Conservation (phyloP, 177 flowering plant genomes). For the Vitis hybrid region DNA sequence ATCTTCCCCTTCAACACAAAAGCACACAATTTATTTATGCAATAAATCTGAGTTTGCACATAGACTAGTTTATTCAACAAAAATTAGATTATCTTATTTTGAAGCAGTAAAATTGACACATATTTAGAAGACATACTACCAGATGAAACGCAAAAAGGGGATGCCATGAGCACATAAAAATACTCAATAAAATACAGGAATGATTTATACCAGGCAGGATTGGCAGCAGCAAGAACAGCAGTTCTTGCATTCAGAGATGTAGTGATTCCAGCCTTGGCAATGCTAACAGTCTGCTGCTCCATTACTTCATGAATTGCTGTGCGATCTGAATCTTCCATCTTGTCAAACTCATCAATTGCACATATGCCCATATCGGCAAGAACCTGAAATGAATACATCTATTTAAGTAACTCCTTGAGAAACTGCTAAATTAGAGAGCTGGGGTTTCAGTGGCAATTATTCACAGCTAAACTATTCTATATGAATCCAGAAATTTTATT, state of each 20-base stretch:
- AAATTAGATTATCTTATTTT: not conserved
- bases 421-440: not conserved
- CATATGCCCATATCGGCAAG: slow-evolving; percentile 99
- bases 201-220: slow-evolving; percentile 87
- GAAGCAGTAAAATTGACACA: not conserved
- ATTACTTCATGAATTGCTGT: slow-evolving; percentile 98
- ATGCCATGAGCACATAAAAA: not conserved
- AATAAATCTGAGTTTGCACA: not conserved
- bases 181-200: not conserved
- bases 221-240: slow-evolving; percentile 98
- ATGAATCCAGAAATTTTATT: no score
- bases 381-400: slow-evolving; percentile 50
- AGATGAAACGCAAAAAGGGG: not conserved
- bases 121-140: no score
- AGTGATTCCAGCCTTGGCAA: slow-evolving; percentile 99
- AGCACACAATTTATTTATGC: not conserved
- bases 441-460: not conserved
- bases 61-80: not conserved
- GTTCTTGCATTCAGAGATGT: slow-evolving; percentile 98
- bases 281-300: slow-evolving; percentile 99
- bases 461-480: not conserved
- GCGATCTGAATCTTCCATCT: slow-evolving; percentile 99
- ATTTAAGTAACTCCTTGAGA: not conserved
- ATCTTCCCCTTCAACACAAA: slow-evolving; percentile 83
- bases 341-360: slow-evolving; percentile 99